Base-by-base conservation (phyloP, 2,329 filamentous ascomycete species). In the Sarocladiaceae sp. region DNA sequence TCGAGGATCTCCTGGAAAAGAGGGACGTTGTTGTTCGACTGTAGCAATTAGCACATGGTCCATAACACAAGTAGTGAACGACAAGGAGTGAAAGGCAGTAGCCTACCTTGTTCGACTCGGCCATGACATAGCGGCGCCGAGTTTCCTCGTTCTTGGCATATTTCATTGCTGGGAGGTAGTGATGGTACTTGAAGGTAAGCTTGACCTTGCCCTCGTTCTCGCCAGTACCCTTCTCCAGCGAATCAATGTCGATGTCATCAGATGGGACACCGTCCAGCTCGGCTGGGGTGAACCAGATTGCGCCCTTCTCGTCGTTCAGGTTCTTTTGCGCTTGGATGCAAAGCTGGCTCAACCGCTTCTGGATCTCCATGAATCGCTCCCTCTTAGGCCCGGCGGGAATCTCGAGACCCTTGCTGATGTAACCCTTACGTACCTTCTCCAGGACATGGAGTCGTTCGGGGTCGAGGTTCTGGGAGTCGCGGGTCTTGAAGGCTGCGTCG, bases 291-390 rank as follows among this genome's bases (percentile, higher is more conserved):
- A 93, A 87, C 88, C 88, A 94, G 50, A 92, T 71, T 2, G 84
- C 86, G n/a, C 86, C 86, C 60, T 85, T 85, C 71, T 94, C 89
- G 68, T 93, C 88, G 62, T 92, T 92, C 54, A 93, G 73, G 60
- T 87, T 88, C 74, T 90, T 91, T 64, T 87, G 82, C 68, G 90
- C 90, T 53, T 83, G 76, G 54, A 92, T 91, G 62, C 80, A 77
- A 59, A 93, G 79, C 65, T 87, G 80, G 58, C 84, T 88, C 52
- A 94, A 73, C 12, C 87, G 75, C 76, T 90, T 89, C 79, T 90
- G 89, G 71, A 93, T 91, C 68, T 87, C 87, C 75, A 91, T 93
- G 78, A 93, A 93, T 40, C 88, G 81, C 60, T 91, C 88, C 56
- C 88, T 74, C 71, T 90, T 75, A 4, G 78, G 73, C 1, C 87